Evolutionary conservation across 2,329 filamentous ascomycete species (phyloP).

Genomic region (Rhinocladiella similis): DNA sequence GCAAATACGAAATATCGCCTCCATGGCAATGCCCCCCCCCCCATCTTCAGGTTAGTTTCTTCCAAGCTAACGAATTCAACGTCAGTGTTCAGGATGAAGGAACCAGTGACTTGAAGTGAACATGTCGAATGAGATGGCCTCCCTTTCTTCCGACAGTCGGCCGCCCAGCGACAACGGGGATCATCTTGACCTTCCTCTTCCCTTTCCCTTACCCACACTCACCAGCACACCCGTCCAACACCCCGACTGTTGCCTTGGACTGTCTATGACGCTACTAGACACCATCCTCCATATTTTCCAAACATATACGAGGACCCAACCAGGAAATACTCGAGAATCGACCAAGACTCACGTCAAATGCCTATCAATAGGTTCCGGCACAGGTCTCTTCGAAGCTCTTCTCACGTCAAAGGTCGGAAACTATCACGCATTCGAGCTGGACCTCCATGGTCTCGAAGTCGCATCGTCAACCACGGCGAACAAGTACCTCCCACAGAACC

Average conservation of each 20-base stretch:
- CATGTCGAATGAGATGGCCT: too few species aligned
- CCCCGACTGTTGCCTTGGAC: conserved; percentile 4
- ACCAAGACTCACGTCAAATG: not conserved
- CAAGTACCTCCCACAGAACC: conserved; percentile 43
- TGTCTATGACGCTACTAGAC: not conserved
- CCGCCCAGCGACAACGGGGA: not conserved
- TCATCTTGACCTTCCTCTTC: not conserved
- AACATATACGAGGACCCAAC: not conserved
- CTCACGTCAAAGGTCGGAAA: conserved; percentile 30
- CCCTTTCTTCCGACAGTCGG: too few species aligned
- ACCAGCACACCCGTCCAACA: not conserved
- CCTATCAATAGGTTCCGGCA: conserved; percentile 53
- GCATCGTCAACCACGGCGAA: conserved; percentile 40
- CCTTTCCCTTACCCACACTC: not conserved
- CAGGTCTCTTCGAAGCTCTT: conserved; percentile 51
- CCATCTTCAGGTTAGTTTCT: too few species aligned
- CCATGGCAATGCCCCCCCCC: too few species aligned
- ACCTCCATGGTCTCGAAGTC: conserved; percentile 52
- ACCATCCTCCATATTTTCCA: not conserved
- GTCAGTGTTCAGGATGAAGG: too few species aligned
- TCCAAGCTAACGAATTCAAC: too few species aligned
- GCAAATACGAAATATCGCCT: too few species aligned
- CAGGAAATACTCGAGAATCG: not conserved
- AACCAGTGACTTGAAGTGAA: too few species aligned
- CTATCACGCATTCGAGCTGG: conserved; percentile 24